phyloP scores from a whole-genome alignment of 1,284 basidiomycete species.

The Leccinum fallax region DNA sequence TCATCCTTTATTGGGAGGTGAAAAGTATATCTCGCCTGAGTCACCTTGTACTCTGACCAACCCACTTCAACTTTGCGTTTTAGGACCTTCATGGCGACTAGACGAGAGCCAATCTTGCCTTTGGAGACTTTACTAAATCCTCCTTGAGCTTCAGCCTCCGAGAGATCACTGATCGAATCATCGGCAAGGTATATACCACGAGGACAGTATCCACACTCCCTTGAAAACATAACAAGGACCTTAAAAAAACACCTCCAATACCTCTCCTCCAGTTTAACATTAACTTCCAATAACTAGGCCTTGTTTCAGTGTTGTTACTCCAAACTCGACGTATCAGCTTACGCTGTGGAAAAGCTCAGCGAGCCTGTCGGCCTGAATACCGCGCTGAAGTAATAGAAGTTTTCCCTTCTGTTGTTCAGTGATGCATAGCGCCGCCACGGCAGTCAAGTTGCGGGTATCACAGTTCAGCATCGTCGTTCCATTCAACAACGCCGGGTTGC shows the following conservation, averaged over 20 bases:
- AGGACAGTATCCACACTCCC: slow-evolving; percentile 19
- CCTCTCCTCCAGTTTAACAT: slow-evolving; percentile 15
- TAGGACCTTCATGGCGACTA: slow-evolving; percentile 30
- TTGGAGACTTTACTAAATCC: slow-evolving; percentile 25
- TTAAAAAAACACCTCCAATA: slow-evolving; percentile 21
- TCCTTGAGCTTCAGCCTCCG: slow-evolving; percentile 6
- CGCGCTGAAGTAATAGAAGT: slow-evolving; percentile 1
- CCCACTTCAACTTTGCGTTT: background rate
- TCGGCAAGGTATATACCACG: slow-evolving; percentile 15
- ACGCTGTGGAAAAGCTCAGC: slow-evolving; percentile 27
- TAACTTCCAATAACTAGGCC: slow-evolving; percentile 26
- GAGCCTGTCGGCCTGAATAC: slow-evolving; percentile 6
- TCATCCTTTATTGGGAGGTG: background rate
- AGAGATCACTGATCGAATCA: slow-evolving; percentile 7
- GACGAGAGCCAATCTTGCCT: slow-evolving; percentile 18
- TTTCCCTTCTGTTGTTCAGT: slow-evolving; percentile 7
- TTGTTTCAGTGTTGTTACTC: slow-evolving; percentile 7
- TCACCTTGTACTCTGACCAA: slow-evolving; percentile 9
- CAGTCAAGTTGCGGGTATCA: slow-evolving; percentile 26
- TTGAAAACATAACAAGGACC: slow-evolving; percentile 21
- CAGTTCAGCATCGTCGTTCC: slow-evolving; percentile 15
- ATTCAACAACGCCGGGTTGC: slow-evolving; percentile 24
- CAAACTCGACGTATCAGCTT: slow-evolving; percentile 3
- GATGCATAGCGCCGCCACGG: slow-evolving; percentile 13
- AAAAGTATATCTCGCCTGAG: slow-evolving; percentile 16